These are phyloP conservation scores for Ascochyta rabiei DNA, from an alignment of 2,329 filamentous ascomycete species.

Conservation along the genomic window DNA sequence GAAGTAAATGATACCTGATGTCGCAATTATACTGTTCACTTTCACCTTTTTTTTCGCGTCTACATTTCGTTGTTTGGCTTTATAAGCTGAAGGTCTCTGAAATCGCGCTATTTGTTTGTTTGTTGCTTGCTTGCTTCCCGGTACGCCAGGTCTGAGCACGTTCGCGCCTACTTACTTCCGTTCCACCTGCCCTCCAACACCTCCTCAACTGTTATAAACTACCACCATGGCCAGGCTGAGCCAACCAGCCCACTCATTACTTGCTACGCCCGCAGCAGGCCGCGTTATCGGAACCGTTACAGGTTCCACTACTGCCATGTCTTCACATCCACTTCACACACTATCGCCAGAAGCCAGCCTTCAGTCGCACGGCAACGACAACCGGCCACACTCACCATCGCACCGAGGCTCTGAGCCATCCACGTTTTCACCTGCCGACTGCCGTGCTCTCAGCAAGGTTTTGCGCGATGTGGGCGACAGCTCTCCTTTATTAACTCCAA, in stretches of 20 bases:
- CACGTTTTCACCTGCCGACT: slow-evolving; percentile 18
- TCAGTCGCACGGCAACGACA: neutral
- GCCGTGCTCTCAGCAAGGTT: slow-evolving; percentile 19
- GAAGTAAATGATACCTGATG: too few species aligned
- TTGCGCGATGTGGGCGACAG: slow-evolving; percentile 4
- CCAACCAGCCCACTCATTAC: neutral
- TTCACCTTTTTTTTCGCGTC: too few species aligned
- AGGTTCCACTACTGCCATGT: neutral
- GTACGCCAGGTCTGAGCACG: neutral
- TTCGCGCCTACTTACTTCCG: slow-evolving; percentile 1
- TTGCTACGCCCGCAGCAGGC: neutral
- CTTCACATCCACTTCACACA: slow-evolving; percentile 4
- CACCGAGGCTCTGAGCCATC: neutral
- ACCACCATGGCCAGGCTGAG: slow-evolving; percentile 11
- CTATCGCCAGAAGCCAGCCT: slow-evolving; percentile 1
- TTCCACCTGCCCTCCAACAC: neutral
- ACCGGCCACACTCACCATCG: neutral
- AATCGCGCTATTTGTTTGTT: slow-evolving; percentile 1
- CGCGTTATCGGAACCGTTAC: neutral
- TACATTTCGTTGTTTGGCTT: neutral
- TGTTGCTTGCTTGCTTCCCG: slow-evolving; percentile 8
- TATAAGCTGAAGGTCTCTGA: slow-evolving; percentile 1
- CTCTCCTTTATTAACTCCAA: neutral
- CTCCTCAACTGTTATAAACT: neutral
- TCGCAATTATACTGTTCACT: too few species aligned